A percentile compares a stretch with the other conserved stretches of the same genome.
Evolutionary conservation across 2,329 filamentous ascomycete genomes (phyloP).

Genomic region (Colletotrichum noveboracense): DNA sequence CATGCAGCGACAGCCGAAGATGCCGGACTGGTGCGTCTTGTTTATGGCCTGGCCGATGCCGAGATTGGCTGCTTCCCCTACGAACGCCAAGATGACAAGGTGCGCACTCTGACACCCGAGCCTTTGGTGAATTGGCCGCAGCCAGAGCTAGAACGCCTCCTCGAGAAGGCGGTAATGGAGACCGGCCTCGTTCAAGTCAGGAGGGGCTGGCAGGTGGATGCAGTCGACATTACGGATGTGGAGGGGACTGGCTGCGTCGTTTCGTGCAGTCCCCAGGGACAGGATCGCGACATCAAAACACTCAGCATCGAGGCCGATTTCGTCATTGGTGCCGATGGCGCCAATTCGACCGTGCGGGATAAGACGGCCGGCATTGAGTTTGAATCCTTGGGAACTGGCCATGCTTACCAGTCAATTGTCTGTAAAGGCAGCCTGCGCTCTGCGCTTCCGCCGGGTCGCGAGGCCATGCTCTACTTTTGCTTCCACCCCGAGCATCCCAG

Average conservation of each 20-base stretch:
- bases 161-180: neutral
- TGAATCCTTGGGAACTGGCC: neutral
- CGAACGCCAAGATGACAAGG: conserved; percentile 14
- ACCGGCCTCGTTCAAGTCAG: neutral
- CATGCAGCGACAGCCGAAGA: conserved; percentile 7
- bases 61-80: conserved; percentile 16
- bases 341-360: conserved; percentile 1
- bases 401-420: conserved; percentile 10
- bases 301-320: neutral
- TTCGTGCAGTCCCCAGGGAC: neutral
- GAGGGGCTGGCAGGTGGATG: conserved; percentile 8
- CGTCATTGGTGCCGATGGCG: conserved; percentile 8
- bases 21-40: conserved; percentile 11
- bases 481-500: conserved; percentile 11
- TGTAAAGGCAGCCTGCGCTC: conserved; percentile 10
- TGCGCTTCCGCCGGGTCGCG: neutral
- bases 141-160: conserved; percentile 1
- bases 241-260: conserved; percentile 1
- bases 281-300: neutral
- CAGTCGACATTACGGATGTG: neutral
- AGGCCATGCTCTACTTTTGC: conserved; percentile 18
- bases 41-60: conserved; percentile 7
- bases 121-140: conserved; percentile 12
- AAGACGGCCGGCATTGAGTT: conserved; percentile 6
- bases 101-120: conserved; percentile 15